Conservation (phyloP, 1,284 basidiomycete genomes). For the Vanrija sp. region DNA sequence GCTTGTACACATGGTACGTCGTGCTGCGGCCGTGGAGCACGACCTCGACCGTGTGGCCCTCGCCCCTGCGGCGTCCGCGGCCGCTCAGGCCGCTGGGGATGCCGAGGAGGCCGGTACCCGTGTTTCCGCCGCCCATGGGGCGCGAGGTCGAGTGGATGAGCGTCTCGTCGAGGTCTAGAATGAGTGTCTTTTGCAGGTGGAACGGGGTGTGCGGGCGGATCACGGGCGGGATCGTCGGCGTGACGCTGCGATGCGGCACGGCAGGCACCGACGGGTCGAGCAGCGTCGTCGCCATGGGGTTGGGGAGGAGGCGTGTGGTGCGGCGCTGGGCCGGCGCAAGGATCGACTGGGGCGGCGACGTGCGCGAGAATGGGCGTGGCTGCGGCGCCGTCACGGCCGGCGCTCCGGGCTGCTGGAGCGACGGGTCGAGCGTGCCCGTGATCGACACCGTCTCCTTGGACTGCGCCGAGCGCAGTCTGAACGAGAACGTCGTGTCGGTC, state of each 20-base stretch:
- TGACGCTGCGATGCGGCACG: conserved; percentile 34
- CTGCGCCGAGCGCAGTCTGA: conserved; percentile 32
- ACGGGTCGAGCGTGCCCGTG: conserved; percentile 4
- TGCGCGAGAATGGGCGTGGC: conserved; percentile 17
- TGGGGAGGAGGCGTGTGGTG: conserved; percentile 31
- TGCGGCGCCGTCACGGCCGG: conserved; percentile 10
- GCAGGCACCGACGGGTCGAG: conserved; percentile 46
- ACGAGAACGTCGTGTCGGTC: conserved; percentile 24
- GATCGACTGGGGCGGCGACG: conserved; percentile 4
- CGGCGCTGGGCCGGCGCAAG: conserved; percentile 9
- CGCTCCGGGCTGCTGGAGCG: neutral
- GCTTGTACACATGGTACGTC: conserved; percentile 96
- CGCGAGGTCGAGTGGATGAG: conserved; percentile 94
- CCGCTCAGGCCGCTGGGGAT: conserved; percentile 54
- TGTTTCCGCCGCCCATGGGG: conserved; percentile 54
- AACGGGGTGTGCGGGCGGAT: conserved; percentile 59
- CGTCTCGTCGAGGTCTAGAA: conserved; percentile 95
- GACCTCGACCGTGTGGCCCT: conserved; percentile 93
- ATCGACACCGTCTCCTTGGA: conserved; percentile 16
- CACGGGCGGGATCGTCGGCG: conserved; percentile 13
- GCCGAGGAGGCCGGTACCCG: conserved; percentile 59
- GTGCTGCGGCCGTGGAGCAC: conserved; percentile 82
- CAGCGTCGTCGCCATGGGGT: conserved; percentile 40
- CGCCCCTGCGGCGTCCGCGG: conserved; percentile 56
- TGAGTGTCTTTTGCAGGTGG: conserved; percentile 81